Evolutionary conservation across 345 rosid species (phyloP).

Genomic region (Triadica sebifera): DNA sequence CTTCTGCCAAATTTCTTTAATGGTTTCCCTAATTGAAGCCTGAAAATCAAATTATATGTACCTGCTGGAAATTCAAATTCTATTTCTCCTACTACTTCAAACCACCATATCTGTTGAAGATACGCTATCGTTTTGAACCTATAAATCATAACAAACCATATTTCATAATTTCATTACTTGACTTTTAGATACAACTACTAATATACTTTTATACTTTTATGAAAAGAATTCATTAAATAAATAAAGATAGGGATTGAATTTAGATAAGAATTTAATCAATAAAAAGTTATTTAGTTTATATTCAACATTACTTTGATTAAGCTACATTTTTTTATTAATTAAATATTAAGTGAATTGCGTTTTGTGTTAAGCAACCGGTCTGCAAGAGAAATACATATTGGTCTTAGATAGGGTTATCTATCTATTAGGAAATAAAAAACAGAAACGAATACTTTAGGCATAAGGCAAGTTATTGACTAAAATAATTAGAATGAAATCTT

Average conservation of each 20-base stretch:
- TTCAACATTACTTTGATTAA: no score
- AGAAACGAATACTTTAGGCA: not conserved
- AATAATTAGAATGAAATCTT: not conserved
- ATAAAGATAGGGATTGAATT: no score
- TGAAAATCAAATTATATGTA: slow-evolving; percentile 34
- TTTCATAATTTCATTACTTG: not conserved
- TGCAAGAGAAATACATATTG: not conserved
- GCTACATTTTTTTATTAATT: no score
- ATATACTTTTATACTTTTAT: no score
- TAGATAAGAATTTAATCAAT: no score
- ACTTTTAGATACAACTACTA: no score
- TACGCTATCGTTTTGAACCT: slow-evolving; percentile 37
- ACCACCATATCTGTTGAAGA: slow-evolving; percentile 45
- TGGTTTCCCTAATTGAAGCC: slow-evolving; percentile 37
- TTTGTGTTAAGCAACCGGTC: no score
- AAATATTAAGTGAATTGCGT: no score
- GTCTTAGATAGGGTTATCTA: no score
- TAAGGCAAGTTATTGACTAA: not conserved
- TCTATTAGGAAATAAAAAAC: not conserved
- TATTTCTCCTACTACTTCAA: slow-evolving; percentile 35
- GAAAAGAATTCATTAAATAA: no score
- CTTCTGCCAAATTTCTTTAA: slow-evolving; percentile 26
- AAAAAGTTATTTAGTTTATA: no score
- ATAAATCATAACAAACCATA: not conserved
- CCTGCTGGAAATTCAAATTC: slow-evolving; percentile 36